Base-by-base conservation (phyloP, 1,284 basidiomycete genomes). In the Cerrena zonata region DNA sequence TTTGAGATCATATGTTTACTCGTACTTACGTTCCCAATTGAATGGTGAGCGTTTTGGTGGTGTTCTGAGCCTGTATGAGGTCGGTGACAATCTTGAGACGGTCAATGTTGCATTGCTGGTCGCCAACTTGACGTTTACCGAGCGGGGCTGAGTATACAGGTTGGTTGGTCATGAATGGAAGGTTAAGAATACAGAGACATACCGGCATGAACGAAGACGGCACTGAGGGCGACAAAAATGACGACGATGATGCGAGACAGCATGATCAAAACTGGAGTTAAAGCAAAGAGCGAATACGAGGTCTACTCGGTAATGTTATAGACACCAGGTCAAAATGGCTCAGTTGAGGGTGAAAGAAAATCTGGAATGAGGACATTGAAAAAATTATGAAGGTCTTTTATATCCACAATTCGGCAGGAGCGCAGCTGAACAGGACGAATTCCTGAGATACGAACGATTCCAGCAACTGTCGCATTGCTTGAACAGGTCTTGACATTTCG, bases 71-170 rank as follows among this genome's bases (percentile, higher is more conserved):
- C 18, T 51, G 50, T 2, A 59, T 58, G 45, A 72, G 60, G 27
- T 56, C 56, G 5, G 56, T 45, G 22, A 69, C 69, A 46, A 66
- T 69, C 47, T 61, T 52, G 18, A 66, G 56, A 21, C 69, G 66
- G 45, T 69, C 66, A 23, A 65, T 38, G 53, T 69, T 69, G 61
- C 71, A 71, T 47, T 63, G 57, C 19, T 69, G 49, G 57, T 65
- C 58, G n/a, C 66, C 67, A 27, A 66, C 50, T 56, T 67, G 66
- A 45, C 68, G 67, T 18, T 40, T 34, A 15, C 15, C 30, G 18
- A 46, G 4, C 5, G 42, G 42, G 24, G 42, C 42, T 44, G 15
- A 34, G 12, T 7, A 25, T n/a, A 24, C 18, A 13, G 12, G 23
- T 5, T 7, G n/a, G 18, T 15, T 12, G 42, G 10, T n/a, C 34